A percentile compares a stretch with the other conserved stretches of the same genome.
phyloP scores from a whole-genome alignment of 2,329 filamentous ascomycete genomes.

The Hirsutella thompsonii region DNA sequence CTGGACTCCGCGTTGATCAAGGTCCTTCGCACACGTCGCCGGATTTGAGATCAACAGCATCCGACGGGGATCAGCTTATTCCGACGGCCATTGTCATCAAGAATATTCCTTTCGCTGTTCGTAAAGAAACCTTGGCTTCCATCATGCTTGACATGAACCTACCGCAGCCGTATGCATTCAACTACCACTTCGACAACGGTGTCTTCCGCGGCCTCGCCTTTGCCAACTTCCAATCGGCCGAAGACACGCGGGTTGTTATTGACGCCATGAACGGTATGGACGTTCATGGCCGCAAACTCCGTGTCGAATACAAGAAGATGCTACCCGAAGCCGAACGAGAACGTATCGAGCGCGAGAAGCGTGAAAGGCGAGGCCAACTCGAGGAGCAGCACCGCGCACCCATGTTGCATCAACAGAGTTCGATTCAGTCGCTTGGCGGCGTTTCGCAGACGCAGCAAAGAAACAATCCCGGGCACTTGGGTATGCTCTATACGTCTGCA shows the following conservation, averaged over 20 bases:
- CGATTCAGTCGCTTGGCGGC: constrained; percentile 65
- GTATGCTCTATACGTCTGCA: constrained; percentile 13
- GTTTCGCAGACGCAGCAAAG: constrained; percentile 49
- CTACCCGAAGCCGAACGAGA: constrained; percentile 87
- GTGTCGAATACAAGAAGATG: constrained; percentile 99
- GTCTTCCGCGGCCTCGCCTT: constrained; percentile 94
- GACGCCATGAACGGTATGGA: constrained; percentile 92
- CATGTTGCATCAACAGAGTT: constrained; percentile 72
- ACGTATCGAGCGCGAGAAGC: constrained; percentile 92
- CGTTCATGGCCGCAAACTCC: constrained; percentile 82
- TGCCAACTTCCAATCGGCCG: constrained; percentile 92
- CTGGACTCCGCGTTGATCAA: constrained; percentile 30
- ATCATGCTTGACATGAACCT: constrained; percentile 92
- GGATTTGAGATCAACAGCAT: constrained; percentile 27
- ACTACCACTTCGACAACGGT: constrained; percentile 98
- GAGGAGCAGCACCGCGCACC: constrained; percentile 86
- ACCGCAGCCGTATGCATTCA: constrained; percentile 94
- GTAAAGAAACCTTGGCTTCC: constrained; percentile 86
- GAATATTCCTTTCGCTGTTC: constrained; percentile 96
- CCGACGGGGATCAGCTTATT: constrained; percentile 74
- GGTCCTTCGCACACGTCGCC: constrained; percentile 26
- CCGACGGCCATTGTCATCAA: constrained; percentile 98
- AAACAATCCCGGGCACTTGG: constrained; percentile 27
- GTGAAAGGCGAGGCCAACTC: constrained; percentile 86
- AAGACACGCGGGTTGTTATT: constrained; percentile 88